A percentile compares a stretch with the other conserved stretches of the same genome.
Conservation (phyloP, 208 protist genomes). For the Leishmania gerbilli region DNA sequence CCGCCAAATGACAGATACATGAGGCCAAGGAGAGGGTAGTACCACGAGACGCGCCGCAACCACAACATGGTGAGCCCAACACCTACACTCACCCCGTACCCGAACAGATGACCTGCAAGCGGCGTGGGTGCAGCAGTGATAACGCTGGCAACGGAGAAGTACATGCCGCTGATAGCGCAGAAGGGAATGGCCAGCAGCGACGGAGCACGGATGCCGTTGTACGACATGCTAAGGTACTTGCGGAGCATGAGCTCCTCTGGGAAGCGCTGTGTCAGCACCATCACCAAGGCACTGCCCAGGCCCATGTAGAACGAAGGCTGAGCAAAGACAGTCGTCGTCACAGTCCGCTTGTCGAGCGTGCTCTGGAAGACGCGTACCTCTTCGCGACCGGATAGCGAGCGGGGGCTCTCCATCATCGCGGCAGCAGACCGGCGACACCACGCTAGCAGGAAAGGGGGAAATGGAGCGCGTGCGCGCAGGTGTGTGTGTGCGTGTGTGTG, state of each 20-base stretch:
- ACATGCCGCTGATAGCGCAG: constrained; percentile 67
- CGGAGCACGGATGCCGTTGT: constrained; percentile 74
- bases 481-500: background rate
- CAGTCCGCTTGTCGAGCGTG: constrained; percentile 66
- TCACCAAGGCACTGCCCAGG: constrained; percentile 69
- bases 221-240: constrained; percentile 75
- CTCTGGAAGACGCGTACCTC: constrained; percentile 86
- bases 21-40: constrained; percentile 79
- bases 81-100: constrained; percentile 65
- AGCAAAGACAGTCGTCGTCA: constrained; percentile 72
- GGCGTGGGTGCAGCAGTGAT: constrained; percentile 59
- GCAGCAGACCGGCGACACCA: background rate
- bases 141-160: constrained; percentile 75
- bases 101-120: constrained; percentile 67
- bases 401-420: constrained; percentile 11
- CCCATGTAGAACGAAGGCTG: constrained; percentile 87
- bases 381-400: constrained; percentile 18
- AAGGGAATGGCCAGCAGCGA: constrained; percentile 82
- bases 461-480: background rate
- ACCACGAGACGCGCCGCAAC: constrained; percentile 78
- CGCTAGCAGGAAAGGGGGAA: constrained; percentile 1
- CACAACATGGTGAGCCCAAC: constrained; percentile 71
- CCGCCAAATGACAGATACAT: constrained; percentile 85
- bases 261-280: constrained; percentile 80
- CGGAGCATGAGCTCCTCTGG: constrained; percentile 82